These are phyloP conservation scores for Mariannaea elegans DNA, from an alignment of 2,329 filamentous ascomycete genomes.

Conservation along the genomic window DNA sequence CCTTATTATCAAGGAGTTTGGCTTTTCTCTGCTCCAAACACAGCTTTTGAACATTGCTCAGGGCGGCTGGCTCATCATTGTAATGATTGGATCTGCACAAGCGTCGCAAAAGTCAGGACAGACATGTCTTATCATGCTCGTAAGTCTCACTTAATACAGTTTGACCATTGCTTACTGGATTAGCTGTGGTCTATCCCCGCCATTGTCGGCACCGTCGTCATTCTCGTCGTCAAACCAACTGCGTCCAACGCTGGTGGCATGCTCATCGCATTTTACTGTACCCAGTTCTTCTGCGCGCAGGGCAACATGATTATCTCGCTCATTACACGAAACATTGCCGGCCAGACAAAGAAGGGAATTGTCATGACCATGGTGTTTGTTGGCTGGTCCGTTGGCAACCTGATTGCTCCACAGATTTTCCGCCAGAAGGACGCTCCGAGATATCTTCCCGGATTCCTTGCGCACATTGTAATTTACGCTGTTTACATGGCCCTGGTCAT, in stretches of 20 bases:
- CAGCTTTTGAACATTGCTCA: constrained; percentile 51
- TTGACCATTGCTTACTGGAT: background rate
- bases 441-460: constrained; percentile 17
- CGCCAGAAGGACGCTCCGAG: constrained; percentile 13
- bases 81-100: constrained; percentile 41
- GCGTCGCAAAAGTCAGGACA: constrained; percentile 28
- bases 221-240: constrained; percentile 46
- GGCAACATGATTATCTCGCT: constrained; percentile 53
- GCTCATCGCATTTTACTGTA: constrained; percentile 53
- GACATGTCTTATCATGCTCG: constrained; percentile 21
- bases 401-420: constrained; percentile 52
- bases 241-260: constrained; percentile 47
- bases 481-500: constrained; percentile 12
- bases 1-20: constrained; percentile 26
- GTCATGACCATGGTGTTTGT: constrained; percentile 52
- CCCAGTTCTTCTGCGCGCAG: constrained; percentile 53
- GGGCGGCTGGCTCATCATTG: constrained; percentile 43
- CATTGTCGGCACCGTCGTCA: constrained; percentile 52
- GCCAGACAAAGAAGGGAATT: constrained; percentile 55
- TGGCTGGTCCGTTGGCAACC: constrained; percentile 53
- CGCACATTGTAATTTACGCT: constrained; percentile 10
- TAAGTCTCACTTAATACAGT: background rate
- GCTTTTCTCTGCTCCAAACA: constrained; percentile 24
- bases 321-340: constrained; percentile 51
- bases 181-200: constrained; percentile 27